Evolutionary conservation across 2,329 filamentous ascomycete species (phyloP), one percentile per base, ranked within the genome.

Genomic region (Didymella glomerata): DNA sequence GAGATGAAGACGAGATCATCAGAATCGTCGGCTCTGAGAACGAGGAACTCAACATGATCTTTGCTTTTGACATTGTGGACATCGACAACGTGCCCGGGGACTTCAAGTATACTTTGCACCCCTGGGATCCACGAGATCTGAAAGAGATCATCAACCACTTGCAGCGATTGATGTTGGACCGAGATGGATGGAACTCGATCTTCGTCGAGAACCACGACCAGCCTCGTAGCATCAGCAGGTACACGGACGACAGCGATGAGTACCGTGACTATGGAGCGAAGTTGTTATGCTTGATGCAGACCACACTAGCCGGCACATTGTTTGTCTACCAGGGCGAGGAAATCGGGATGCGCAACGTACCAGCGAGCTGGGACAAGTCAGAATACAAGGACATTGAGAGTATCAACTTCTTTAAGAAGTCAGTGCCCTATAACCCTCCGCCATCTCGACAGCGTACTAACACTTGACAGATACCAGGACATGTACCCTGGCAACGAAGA

Each of bases 21-120:
- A 76, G 72, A 42, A 75, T 79, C 13, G 81, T 83, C 0, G 78
- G 78, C 16, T 72, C 79, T 9, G 69, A 80, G 24, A 68, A 70
- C 16, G 73, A 76, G 32, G 85, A 90, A 72, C 77, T 91, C 42
- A 84, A 87, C 72, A 91, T 91, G 88, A 86, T 90, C 6, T 90
- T 91, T 72, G 77, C 78, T 45, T 83, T 83, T 56, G 80, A 81
- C 48, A 64, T 82, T 6, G 74, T 77, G 0, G 74, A 77, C 46
- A 75, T 76, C 20, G 75, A 77, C 41, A 77, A 76, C 22, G 66
- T 74, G 2, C 74, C 75, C 0, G 74, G 72, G 3, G 73, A 77
- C 46, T 76, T 76, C 65, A 76, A 75, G 41, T 74, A 62, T 46
- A 71, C 71, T 0, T 55, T 77, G 1, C 68, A 77, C 16, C 63